Conservation (phyloP, 345 rosid genomes). For the Tarenaya hassleriana region DNA sequence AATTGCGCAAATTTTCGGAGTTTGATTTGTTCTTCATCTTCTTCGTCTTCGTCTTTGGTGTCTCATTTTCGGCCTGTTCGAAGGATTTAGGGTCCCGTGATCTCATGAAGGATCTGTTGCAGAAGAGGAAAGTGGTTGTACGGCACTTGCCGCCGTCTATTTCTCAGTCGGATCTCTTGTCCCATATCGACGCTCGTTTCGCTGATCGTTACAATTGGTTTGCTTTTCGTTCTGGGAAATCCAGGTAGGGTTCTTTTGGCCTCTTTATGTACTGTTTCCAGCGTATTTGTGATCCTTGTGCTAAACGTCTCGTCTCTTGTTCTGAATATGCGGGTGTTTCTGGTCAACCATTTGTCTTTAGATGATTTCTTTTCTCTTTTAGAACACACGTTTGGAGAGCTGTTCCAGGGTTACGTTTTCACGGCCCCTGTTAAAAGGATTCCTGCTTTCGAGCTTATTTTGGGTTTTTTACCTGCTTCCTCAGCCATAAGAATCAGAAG, state of each 20-base stretch:
- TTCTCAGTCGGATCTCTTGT: slow-evolving; percentile 45
- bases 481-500: slow-evolving; percentile 50
- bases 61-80: not conserved
- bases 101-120: slow-evolving; percentile 38
- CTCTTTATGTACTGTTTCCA: not conserved
- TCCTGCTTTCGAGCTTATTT: slow-evolving; percentile 7
- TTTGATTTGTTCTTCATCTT: slow-evolving; percentile 27
- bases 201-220: slow-evolving; percentile 51
- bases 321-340: slow-evolving; percentile 1
- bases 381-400: not conserved
- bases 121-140: slow-evolving; percentile 60
- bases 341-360: slow-evolving; percentile 2
- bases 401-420: slow-evolving; percentile 3
- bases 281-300: not conserved
- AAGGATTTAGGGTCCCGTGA: slow-evolving; percentile 11
- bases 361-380: not conserved
- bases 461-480: slow-evolving; percentile 4
- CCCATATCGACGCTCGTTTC: slow-evolving; percentile 51
- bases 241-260: slow-evolving; percentile 31
- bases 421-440: not conserved
- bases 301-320: not conserved
- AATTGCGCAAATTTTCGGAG: slow-evolving; percentile 18
- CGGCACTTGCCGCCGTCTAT: slow-evolving; percentile 75
- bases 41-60: slow-evolving; percentile 12
- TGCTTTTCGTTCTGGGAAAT: slow-evolving; percentile 50